Conservation (phyloP, 1,284 basidiomycete genomes). For the Clitocybe nebularis region DNA sequence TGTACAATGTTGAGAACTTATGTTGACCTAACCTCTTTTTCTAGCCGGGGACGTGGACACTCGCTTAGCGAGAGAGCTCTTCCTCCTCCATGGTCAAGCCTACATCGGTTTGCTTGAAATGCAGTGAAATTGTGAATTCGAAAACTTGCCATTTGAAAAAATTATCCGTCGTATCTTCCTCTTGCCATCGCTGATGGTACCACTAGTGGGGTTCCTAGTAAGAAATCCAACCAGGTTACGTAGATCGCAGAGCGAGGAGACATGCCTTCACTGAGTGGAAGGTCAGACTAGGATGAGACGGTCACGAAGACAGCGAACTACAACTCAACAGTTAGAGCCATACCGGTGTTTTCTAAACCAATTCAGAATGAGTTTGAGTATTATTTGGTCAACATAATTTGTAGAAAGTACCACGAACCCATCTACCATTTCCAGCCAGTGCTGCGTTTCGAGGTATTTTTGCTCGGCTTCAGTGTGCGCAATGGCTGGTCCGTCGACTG, state of each 20-base stretch:
- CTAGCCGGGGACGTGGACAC: conserved; percentile 64
- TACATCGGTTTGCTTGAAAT: conserved; percentile 21
- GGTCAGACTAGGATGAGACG: too few species aligned
- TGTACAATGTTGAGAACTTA: too few species aligned
- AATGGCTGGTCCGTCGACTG: conserved; percentile 24
- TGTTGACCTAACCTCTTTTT: conserved; percentile 49
- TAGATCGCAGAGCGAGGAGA: too few species aligned
- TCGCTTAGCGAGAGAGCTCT: conserved; percentile 61
- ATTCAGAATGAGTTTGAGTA: background rate
- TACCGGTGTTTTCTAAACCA: conserved; percentile 59
- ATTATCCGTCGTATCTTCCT: conserved; percentile 61
- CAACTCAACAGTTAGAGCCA: conserved; percentile 57
- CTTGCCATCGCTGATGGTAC: conserved; percentile 62
- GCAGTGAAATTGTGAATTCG: background rate
- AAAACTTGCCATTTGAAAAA: conserved; percentile 69
- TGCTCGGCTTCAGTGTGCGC: conserved; percentile 27
- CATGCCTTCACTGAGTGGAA: too few species aligned
- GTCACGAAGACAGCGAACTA: conserved; percentile 1
- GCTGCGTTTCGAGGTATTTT: conserved; percentile 54
- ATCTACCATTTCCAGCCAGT: conserved; percentile 68
- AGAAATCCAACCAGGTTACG: too few species aligned
- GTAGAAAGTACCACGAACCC: too few species aligned
- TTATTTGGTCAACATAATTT: too few species aligned
- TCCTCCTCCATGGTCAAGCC: conserved; percentile 71
- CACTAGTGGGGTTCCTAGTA: too few species aligned